Base-by-base conservation (phyloP, 2,329 filamentous ascomycete genomes). In the Purpureocillium lavendulum region DNA sequence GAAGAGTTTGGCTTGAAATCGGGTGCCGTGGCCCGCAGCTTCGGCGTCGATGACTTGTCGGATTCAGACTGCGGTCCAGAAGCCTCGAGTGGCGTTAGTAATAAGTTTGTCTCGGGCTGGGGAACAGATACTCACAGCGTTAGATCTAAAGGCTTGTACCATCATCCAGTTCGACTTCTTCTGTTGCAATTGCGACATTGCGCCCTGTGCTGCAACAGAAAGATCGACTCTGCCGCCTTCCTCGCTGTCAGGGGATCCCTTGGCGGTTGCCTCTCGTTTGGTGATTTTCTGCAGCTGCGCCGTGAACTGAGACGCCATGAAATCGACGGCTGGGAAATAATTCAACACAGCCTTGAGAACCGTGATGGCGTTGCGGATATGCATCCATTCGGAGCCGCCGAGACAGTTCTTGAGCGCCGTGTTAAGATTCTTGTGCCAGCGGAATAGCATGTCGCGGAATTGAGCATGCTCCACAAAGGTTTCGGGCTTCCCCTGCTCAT, bases 301-400 rank as follows among this genome's bases (percentile, higher is more conserved):
- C 26, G 75, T 71, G 45, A 82, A 79, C 48, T 76, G 73, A 30
- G 69, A 71, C 28, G 87, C 92, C 73, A 94, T 90, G 59, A 87
- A 92, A 54, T 94, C 87, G 42, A 97, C 78, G 13, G 82, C 83
- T 4, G 92, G 94, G 70, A 95, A 98, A 52, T 80, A 75, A 37
- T 87, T 80, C 17, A 87, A 75, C 35, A 95, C 73, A 10, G 78
- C 75, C 57, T 92, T 94, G 43, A 98, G 70, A 4, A 97, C 73
- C 42, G 84, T 92, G 49, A 97, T 94, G 33, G 88, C 87, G 57
- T 98, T 98, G 40, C 90, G 82, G 56, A 97, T 94, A 59, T 96
- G 89, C 84, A 96, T 96, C 76, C 92, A 98, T 61, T 97, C 90
- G 26, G 77, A 80, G 21, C 83, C 82, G 14, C 79, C 78, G 35